phyloP scores from a whole-genome alignment of 306 rosid species.

The Malus asiatica region DNA sequence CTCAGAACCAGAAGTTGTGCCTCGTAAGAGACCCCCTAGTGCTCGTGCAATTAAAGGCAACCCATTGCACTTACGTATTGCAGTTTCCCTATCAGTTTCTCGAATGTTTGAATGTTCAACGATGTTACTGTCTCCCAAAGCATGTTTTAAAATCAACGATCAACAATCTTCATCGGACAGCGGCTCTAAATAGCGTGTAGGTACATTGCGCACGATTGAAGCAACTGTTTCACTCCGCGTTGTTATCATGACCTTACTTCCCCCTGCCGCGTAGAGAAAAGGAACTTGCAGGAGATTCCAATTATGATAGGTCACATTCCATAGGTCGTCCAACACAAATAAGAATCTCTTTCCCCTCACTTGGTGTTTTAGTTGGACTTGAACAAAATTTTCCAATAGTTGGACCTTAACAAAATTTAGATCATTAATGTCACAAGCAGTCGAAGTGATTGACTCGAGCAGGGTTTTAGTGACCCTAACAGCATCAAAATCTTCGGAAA shows the following conservation, averaged over 20 bases:
- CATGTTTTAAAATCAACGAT: not conserved
- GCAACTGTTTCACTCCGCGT: not conserved
- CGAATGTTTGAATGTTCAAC: not conserved
- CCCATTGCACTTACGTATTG: constrained; percentile 10
- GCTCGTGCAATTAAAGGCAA: not conserved
- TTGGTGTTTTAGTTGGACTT: not conserved
- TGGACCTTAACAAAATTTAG: no score
- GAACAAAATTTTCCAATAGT: not conserved
- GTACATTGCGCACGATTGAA: not conserved
- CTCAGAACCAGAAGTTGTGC: not conserved
- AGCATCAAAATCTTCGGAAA: not conserved
- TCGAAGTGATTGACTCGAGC: not conserved
- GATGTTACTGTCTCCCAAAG: not conserved
- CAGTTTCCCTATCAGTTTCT: constrained; percentile 13
- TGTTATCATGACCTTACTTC: not conserved
- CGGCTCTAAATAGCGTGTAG: not conserved
- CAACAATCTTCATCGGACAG: constrained; percentile 3
- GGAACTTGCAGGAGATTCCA: not conserved
- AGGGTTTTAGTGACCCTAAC: not conserved
- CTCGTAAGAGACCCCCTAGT: not conserved
- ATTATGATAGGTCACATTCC: not conserved
- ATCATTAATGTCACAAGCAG: not conserved
- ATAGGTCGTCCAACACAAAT: not conserved
- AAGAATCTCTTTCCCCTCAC: not conserved
- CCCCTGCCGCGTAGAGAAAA: not conserved